Conservation (phyloP, 2,329 filamentous ascomycete species). For the Sporothrix sp. region DNA sequence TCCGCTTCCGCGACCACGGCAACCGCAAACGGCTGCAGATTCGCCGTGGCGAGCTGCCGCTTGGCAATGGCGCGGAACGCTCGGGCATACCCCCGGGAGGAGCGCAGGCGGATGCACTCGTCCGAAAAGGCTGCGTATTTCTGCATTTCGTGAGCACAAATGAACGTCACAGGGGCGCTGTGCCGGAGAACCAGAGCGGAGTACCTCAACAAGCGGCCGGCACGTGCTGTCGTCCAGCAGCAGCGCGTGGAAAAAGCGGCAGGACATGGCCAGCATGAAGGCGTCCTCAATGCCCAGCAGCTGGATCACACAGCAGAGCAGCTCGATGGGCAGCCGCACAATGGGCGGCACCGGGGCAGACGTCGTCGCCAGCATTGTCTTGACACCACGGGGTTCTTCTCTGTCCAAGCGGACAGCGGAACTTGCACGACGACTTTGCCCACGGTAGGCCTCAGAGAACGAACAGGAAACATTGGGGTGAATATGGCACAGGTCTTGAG, state of each 20-base stretch:
- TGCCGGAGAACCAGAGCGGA: no score
- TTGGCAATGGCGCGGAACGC: constrained; percentile 53
- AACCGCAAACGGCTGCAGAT: constrained; percentile 52
- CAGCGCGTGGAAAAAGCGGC: constrained; percentile 40
- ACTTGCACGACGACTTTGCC: constrained; percentile 1
- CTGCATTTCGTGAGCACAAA: neutral
- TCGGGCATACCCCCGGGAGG: constrained; percentile 32
- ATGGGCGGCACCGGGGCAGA: constrained; percentile 23
- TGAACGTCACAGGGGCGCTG: no score
- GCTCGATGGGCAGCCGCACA: constrained; percentile 48
- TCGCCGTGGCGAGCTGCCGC: constrained; percentile 48
- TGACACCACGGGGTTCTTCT: neutral
- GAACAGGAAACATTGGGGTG: neutral
- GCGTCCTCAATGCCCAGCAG: constrained; percentile 49
- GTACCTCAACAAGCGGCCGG: constrained; percentile 48
- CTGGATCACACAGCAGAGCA: constrained; percentile 49
- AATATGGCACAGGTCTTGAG: neutral
- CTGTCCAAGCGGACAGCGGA: no score
- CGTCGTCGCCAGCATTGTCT: neutral
- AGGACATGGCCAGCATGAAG: constrained; percentile 44
- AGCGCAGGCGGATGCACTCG: neutral
- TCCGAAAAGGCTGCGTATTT: constrained; percentile 16
- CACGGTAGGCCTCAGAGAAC: neutral
- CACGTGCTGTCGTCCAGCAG: constrained; percentile 47
- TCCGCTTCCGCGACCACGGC: constrained; percentile 50